Percentiles rank a stretch among this genome's conserved stretches.
Evolutionary conservation across 2,329 filamentous ascomycete genomes (phyloP).

Genomic region (Alternaria gaisen): DNA sequence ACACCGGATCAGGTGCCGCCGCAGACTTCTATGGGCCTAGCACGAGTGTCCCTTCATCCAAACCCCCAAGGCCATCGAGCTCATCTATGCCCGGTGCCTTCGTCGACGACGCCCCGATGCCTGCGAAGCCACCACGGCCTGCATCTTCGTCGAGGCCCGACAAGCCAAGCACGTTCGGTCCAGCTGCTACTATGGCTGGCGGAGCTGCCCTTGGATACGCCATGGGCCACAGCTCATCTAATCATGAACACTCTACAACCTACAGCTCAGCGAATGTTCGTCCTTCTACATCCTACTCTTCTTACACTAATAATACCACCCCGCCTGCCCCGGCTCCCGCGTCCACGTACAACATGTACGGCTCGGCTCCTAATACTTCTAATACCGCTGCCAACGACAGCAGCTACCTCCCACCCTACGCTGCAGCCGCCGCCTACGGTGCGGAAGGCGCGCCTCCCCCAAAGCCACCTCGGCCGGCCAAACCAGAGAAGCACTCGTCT

Average conservation of each 20-base stretch:
- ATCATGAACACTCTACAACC: constrained; percentile 36
- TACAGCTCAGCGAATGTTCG: constrained; percentile 36
- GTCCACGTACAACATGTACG: constrained; percentile 34
- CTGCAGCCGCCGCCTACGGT: constrained; percentile 23
- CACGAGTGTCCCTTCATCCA: constrained; percentile 35
- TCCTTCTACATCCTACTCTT: constrained; percentile 36
- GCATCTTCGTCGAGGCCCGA: constrained; percentile 35
- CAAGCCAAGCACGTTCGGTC: constrained; percentile 46
- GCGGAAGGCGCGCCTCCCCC: constrained; percentile 38
- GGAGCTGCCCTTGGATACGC: constrained; percentile 56
- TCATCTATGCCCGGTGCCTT: constrained; percentile 50
- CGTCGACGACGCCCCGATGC: constrained; percentile 39
- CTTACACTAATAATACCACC: constrained; percentile 32
- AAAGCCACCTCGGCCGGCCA: constrained; percentile 48
- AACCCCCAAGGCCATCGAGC: constrained; percentile 45
- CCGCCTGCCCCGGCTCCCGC: constrained; percentile 21
- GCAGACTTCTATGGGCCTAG: constrained; percentile 63
- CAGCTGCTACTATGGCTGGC: constrained; percentile 48
- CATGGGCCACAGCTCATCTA: constrained; percentile 46
- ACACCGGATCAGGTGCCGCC: constrained; percentile 68
- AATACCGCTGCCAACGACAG: constrained; percentile 42
- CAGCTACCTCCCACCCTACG: constrained; percentile 45
- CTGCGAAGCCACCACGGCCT: constrained; percentile 45
- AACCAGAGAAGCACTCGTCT: constrained; percentile 56
- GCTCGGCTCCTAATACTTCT: constrained; percentile 38